Evolutionary conservation across 805 yeast genomes (phyloP).

Genomic region (Jamesozyma piceae): DNA sequence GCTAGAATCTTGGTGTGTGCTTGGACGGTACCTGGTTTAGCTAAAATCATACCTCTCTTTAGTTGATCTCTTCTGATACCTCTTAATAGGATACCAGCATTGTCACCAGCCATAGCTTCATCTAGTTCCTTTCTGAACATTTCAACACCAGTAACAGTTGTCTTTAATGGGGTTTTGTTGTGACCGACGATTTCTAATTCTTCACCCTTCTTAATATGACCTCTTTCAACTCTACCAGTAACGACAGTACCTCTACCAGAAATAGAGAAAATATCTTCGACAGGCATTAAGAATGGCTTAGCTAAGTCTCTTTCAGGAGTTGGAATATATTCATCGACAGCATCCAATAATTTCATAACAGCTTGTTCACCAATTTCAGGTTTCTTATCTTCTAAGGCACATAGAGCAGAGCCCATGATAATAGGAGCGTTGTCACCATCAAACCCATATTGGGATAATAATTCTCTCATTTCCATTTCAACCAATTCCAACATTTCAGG

Average conservation of each 20-base stretch:
- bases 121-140: constrained; percentile 99
- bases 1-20: constrained; percentile 92
- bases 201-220: constrained; percentile 94
- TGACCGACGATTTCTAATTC: constrained; percentile 95
- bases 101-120: constrained; percentile 97
- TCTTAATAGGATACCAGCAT: constrained; percentile 94
- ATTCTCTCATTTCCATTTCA: constrained; percentile 99
- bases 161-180: constrained; percentile 77
- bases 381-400: constrained; percentile 81
- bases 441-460: constrained; percentile 81
- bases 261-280: constrained; percentile 94
- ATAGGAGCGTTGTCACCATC: constrained; percentile 98
- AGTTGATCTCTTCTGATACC: constrained; percentile 97
- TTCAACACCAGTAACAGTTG: constrained; percentile 96
- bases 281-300: constrained; percentile 92
- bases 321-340: constrained; percentile 91
- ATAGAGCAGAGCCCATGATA: constrained; percentile 95
- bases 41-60: constrained; percentile 93
- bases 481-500: constrained; percentile 98
- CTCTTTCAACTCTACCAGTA: constrained; percentile 98
- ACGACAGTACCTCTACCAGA: constrained; percentile 99
- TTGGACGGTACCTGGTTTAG: constrained; percentile 85
- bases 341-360: constrained; percentile 72
- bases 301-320: constrained; percentile 94
- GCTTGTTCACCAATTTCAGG: constrained; percentile 91